Evolutionary conservation across 2,329 filamentous ascomycete species (phyloP), one percentile per base, ranked within the genome.

Genomic region (Trichoderma hamatum): DNA sequence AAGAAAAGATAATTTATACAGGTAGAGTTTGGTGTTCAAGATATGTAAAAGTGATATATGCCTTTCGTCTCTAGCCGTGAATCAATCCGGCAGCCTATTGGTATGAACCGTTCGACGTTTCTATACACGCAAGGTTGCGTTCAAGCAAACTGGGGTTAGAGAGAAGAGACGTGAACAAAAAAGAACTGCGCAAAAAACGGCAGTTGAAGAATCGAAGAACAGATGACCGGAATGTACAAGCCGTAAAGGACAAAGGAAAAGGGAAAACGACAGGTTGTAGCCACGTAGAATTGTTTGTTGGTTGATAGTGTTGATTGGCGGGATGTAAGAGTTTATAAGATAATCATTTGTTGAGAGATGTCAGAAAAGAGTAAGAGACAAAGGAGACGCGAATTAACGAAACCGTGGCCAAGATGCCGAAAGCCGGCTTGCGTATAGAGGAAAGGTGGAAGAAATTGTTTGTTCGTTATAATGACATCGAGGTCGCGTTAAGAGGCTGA

Each of bases 391-490:
- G 71, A 72, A 75, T 74, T 76, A 74, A 78, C 70, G 74, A 77
- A 74, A 76, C 78, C 75, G 77, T 77, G 72, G 76, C 68, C 73
- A 70, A 66, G 71, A 75, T 72, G 68, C 68, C 68, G 68, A 66
- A 43, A 64, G 59, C 10, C 68, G 68, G 63, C 58, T 56, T 60
- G 51, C 51, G 61, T 62, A 71, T 72, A 75, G 75, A 71, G 69
- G 74, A 71, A 76, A 74, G 72, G 54, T 56, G 73, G 74, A 79
- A 77, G 73, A 74, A 73, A 75, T 76, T 76, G 72, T 76, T 75
- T 71, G 76, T 76, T 80, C 81, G 81, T 83, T 83, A 83, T 79
- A 73, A 78, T 76, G 77, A 82, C 81, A 83, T 83, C 76, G 77
- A 78, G 74, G 75, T 77, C 76, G 76, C 77, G 72, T 74, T 70